Conservation (phyloP, 2,329 filamentous ascomycete species). For the Hyphodiscus sp. region DNA sequence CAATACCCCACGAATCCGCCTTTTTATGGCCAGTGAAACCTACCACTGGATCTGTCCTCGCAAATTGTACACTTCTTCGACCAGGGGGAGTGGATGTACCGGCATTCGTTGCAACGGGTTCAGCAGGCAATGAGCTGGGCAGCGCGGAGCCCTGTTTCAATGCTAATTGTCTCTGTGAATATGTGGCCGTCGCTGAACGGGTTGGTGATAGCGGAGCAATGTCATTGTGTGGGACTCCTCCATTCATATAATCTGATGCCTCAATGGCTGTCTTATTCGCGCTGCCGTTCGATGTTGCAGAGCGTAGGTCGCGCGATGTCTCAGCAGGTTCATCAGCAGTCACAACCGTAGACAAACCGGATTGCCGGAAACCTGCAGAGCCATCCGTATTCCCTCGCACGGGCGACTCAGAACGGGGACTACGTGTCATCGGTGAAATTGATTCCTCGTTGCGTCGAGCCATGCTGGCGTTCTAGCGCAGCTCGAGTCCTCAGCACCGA, state of each 20-base stretch:
- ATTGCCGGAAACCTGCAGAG: constrained; percentile 18
- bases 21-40: constrained; percentile 49
- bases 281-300: constrained; percentile 11
- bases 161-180: constrained; percentile 12
- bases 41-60: constrained; percentile 38
- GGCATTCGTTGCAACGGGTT: constrained; percentile 8
- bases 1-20: constrained; percentile 51
- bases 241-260: constrained; percentile 29
- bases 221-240: constrained; percentile 22
- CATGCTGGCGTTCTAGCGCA: constrained; percentile 15
- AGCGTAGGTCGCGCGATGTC: constrained; percentile 6
- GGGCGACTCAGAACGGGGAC: constrained; percentile 24
- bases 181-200: constrained; percentile 5
- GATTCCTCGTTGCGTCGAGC: constrained; percentile 28
- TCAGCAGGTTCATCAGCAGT: constrained; percentile 13
- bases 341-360: constrained; percentile 25
- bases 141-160: constrained; percentile 11
- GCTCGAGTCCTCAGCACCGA: neutral
- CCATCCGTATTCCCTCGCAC: constrained; percentile 19
- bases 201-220: constrained; percentile 3
- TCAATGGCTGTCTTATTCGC: constrained; percentile 16
- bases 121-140: constrained; percentile 11
- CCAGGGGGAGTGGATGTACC: constrained; percentile 30
- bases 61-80: constrained; percentile 71
- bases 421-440: constrained; percentile 32